Conservation (phyloP, 2,329 filamentous ascomycete species). For the Trichophyton mentagrophytes region DNA sequence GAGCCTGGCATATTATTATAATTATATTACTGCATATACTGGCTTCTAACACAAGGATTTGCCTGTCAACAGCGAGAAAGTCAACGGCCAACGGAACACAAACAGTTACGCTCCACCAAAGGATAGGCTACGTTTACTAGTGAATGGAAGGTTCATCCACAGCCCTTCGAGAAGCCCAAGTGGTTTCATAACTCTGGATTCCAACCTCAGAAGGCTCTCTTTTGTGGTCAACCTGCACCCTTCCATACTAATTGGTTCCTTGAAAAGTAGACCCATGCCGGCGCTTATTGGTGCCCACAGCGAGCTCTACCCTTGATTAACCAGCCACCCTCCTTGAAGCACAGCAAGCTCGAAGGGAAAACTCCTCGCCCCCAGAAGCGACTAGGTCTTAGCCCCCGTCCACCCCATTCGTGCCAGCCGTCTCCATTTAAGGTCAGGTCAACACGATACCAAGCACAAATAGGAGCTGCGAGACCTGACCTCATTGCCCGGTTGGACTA, state of each 20-base stretch:
- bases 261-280: constrained; percentile 8
- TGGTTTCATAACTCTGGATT: background rate
- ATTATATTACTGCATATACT: background rate
- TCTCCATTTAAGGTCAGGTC: constrained; percentile 1
- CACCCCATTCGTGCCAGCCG: constrained; percentile 1
- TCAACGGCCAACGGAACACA: background rate
- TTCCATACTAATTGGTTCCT: background rate
- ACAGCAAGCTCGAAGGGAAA: background rate
- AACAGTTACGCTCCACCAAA: background rate
- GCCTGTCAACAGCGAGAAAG: background rate
- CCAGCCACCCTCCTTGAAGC: constrained; percentile 9
- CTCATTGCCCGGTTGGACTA: constrained; percentile 4
- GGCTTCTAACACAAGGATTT: background rate
- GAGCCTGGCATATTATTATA: background rate
- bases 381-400: constrained; percentile 1
- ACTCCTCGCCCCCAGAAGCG: background rate
- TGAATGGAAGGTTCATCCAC: background rate
- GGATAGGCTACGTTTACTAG: background rate
- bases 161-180: background rate
- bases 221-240: background rate
- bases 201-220: background rate
- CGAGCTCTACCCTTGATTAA: constrained; percentile 7
- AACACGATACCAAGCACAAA: constrained; percentile 6
- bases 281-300: constrained; percentile 9
- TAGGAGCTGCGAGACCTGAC: constrained; percentile 1